Conservation (phyloP, 164 flowering plant genomes). For the Aristolochia californica region DNA sequence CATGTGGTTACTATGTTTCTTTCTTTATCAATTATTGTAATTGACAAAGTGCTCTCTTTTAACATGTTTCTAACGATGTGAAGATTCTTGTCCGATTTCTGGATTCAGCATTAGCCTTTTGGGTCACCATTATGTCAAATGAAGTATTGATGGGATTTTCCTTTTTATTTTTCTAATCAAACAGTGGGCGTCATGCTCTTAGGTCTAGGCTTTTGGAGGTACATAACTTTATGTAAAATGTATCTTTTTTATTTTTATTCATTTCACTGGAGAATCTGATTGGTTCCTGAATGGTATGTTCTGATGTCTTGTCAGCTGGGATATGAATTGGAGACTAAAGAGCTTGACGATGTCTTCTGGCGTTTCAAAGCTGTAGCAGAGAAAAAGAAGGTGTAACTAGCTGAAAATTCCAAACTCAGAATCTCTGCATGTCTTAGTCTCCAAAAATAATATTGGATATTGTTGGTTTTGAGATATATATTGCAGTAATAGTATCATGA, state of each 20-base stretch:
- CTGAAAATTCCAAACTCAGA: neutral
- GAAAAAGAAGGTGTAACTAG: constrained; percentile 65
- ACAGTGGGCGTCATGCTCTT: constrained; percentile 95
- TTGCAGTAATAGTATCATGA: neutral
- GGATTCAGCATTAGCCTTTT: too few relatives aligned
- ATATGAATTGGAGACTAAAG: constrained; percentile 57
- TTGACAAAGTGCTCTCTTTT: too few relatives aligned
- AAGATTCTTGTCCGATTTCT: too few relatives aligned
- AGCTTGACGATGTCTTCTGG: constrained; percentile 76
- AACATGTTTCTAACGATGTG: too few relatives aligned
- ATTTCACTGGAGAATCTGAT: neutral
- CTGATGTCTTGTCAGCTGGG: constrained; percentile 51
- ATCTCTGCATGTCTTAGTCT: neutral
- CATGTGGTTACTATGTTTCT: too few relatives aligned
- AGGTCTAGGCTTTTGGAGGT: constrained; percentile 71
- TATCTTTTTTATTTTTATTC: neutral
- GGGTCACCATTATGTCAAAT: neutral
- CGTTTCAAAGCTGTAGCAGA: constrained; percentile 93
- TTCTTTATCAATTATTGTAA: too few relatives aligned
- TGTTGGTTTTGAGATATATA: neutral
- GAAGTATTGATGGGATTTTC: too few relatives aligned
- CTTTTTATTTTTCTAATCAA: neutral
- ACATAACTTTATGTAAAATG: neutral
- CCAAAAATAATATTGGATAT: neutral
- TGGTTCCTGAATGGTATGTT: neutral